Evolutionary conservation across 306 rosid species (phyloP).

Genomic region (Adenanthera pavonina): DNA sequence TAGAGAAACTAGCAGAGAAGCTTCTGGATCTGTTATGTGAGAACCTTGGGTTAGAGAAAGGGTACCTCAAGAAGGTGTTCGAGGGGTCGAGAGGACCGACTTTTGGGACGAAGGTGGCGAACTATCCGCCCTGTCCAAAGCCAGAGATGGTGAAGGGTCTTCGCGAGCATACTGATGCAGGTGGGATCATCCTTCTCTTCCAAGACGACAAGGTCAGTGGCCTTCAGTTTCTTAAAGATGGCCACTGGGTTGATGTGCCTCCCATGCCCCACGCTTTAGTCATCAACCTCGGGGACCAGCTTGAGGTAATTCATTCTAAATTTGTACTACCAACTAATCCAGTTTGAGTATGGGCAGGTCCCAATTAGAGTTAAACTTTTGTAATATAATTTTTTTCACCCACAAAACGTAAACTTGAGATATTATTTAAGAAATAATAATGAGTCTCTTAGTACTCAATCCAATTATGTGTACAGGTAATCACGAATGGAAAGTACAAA

Average conservation of each 20-base stretch:
- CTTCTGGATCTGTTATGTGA: slow-evolving; percentile 83
- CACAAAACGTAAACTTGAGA: no score
- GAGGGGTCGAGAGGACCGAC: slow-evolving; percentile 84
- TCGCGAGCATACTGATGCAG: slow-evolving; percentile 93
- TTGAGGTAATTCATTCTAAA: slow-evolving; percentile 60
- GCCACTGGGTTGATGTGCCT: slow-evolving; percentile 83
- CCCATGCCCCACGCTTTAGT: slow-evolving; percentile 92
- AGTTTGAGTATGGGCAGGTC: no score
- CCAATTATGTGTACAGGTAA: slow-evolving; percentile 50
- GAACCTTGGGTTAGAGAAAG: slow-evolving; percentile 84
- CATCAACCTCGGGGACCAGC: slow-evolving; percentile 86
- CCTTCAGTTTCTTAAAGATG: slow-evolving; percentile 84
- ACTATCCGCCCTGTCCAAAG: slow-evolving; percentile 88
- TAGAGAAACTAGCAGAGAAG: slow-evolving; percentile 77
- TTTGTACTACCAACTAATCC: no score
- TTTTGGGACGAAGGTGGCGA: slow-evolving; percentile 90
- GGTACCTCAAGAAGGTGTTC: slow-evolving; percentile 77
- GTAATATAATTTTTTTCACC: no score
- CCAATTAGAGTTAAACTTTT: no score
- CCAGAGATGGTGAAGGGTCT: slow-evolving; percentile 92
- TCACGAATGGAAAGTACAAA: slow-evolving; percentile 89
- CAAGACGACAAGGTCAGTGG: slow-evolving; percentile 94
- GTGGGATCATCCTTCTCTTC: slow-evolving; percentile 85
- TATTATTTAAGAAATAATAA: no score
- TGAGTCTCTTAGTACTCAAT: no score